Evolutionary conservation across 2,329 filamentous ascomycete genomes (phyloP), one percentile per base, ranked within the genome.

Genomic region (Beauveria medogensis): DNA sequence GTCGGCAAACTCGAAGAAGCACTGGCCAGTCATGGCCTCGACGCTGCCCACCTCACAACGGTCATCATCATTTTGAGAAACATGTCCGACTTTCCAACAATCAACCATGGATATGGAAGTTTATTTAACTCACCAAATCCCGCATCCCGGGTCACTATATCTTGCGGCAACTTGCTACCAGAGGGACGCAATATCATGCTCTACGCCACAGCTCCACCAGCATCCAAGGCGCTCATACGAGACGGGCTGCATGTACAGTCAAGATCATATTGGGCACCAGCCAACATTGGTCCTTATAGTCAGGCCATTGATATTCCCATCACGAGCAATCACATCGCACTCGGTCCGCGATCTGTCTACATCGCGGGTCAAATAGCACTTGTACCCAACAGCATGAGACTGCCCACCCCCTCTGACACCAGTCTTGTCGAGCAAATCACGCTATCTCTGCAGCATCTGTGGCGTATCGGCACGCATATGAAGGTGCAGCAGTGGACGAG

Each of bases 231-330:
- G 5, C 58, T 59, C n/a, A 67, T 70, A 37, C 73, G 89, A 74
- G 78, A 80, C 56, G 84, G 84, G 0, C 81, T 97, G 1, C 94
- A 99, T 72, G 92, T 99, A 6, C 94, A 97, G 74, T 92, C 90
- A 3, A 81, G 90, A 44, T 96, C 91, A 12, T 97, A 97, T 78
- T 99, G 94, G 94, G 94, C 94, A 0, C 94, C 94, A 0, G 93
- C 94, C 22, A 97, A 97, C 69, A 97, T 99, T 59, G 94, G 94
- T 0, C 94, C 94, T 0, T 97, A 97, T 73, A 97, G 92, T 60
- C 94, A 99, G 75, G 91, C 92, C 4, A 85, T 94, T 55, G 79
- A 82, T 2, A 75, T 84, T 12, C 74, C 71, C 3, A 59, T 74
- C 14, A 67, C 67, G 18, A 58, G 61, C 14, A 54, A 57, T 8